Conservation (phyloP, 176 grass and related monocot species). For the Otatea glauca region DNA sequence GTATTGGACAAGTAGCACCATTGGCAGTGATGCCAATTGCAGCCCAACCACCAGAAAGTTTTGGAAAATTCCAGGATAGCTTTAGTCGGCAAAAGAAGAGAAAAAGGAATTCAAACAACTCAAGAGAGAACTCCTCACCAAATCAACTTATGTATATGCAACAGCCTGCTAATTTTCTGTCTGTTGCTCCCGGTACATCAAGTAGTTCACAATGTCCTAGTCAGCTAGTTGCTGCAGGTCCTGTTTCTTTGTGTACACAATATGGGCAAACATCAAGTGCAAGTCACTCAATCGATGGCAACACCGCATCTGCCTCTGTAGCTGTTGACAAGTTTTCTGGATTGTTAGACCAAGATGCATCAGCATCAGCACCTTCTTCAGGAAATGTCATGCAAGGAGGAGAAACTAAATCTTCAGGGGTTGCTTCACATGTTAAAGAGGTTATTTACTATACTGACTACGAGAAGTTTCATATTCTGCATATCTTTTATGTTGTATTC, state of each 20-base stretch:
- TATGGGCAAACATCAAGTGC: slow-evolving; percentile 46
- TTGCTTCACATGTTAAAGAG: slow-evolving; percentile 53
- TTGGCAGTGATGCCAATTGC: slow-evolving; percentile 66
- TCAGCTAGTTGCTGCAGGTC: slow-evolving; percentile 47
- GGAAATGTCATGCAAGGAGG: slow-evolving; percentile 37
- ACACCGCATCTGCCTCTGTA: slow-evolving; percentile 31
- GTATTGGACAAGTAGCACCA: slow-evolving; percentile 54
- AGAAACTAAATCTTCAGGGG: slow-evolving; percentile 46
- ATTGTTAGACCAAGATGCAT: slow-evolving; percentile 37
- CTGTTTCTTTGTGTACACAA: slow-evolving; percentile 46
- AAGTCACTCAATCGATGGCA: slow-evolving; percentile 44
- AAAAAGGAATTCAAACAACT: slow-evolving; percentile 53
- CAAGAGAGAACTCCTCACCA: slow-evolving; percentile 38
- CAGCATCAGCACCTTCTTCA: slow-evolving; percentile 36
- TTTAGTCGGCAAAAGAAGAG: slow-evolving; percentile 51
- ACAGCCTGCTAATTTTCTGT: slow-evolving; percentile 53
- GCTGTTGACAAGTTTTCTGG: slow-evolving; percentile 38
- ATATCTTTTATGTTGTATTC: slow-evolving; percentile 25
- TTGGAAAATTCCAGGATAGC: slow-evolving; percentile 42
- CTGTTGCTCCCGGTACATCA: slow-evolving; percentile 52
- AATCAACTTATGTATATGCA: slow-evolving; percentile 58
- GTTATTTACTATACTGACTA: slow-evolving; percentile 37
- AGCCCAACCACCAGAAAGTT: slow-evolving; percentile 46
- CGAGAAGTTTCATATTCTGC: slow-evolving; percentile 30
- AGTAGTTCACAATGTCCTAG: slow-evolving; percentile 49